phyloP scores from a whole-genome alignment of 139 green algal genomes.

The Desmodesmus armatus region DNA sequence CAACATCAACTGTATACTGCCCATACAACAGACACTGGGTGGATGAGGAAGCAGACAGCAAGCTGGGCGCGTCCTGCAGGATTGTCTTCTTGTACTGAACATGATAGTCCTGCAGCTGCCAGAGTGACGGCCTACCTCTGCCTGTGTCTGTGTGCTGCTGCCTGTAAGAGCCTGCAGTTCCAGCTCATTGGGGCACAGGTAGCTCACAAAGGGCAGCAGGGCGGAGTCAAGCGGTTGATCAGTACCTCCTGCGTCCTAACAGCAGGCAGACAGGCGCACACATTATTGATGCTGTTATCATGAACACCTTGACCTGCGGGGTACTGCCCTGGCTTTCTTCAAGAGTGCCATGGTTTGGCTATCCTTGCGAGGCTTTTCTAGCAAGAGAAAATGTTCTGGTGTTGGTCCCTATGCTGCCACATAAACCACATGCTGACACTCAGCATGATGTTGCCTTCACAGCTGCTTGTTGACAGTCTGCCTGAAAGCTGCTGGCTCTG shows the following conservation, averaged over 20 bases:
- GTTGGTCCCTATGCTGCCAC: neutral
- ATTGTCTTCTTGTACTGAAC: neutral
- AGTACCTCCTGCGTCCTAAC: constrained; percentile 67
- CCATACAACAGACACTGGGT: neutral
- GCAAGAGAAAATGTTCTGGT: no score
- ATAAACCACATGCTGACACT: no score
- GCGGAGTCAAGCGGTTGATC: constrained; percentile 49
- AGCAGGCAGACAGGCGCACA: neutral
- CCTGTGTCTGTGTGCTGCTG: constrained; percentile 56
- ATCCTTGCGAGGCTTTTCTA: no score
- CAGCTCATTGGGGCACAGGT: constrained; percentile 72
- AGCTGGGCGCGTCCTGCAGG: no score
- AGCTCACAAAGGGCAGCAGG: constrained; percentile 57
- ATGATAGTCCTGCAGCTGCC: neutral
- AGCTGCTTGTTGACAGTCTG: no score
- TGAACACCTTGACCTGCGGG: no score
- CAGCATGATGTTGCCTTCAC: neutral
- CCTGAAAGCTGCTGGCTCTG: no score
- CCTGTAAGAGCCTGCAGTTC: constrained; percentile 68
- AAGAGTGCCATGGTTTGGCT: no score
- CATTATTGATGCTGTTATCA: no score
- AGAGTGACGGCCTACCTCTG: neutral
- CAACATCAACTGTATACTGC: no score
- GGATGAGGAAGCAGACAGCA: neutral
- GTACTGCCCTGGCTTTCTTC: no score